Conservation (phyloP, 192 early-diverging fungal genomes). For the Coemansia sp. region DNA sequence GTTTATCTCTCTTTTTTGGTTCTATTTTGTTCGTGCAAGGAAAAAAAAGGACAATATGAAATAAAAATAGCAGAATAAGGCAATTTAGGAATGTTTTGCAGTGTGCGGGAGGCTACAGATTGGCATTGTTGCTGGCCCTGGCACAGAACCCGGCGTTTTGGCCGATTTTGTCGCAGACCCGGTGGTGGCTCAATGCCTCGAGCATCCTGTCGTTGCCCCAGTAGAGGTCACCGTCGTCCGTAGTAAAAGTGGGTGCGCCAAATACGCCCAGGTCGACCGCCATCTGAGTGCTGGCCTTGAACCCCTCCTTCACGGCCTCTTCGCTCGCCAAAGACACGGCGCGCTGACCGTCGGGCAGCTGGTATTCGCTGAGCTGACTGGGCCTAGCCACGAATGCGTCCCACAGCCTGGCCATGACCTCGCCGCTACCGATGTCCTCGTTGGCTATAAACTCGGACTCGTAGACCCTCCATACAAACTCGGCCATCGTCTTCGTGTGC, state of each 20-base stretch:
- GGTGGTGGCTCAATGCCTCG: conserved; percentile 39
- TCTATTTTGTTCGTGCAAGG: conserved; percentile 3
- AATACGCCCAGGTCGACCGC: conserved; percentile 49
- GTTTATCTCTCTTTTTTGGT: not conserved
- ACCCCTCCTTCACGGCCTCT: conserved; percentile 21
- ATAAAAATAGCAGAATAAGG: too few species aligned
- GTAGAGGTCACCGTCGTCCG: conserved; percentile 54
- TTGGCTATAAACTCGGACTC: conserved; percentile 35
- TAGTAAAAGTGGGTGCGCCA: conserved; percentile 56
- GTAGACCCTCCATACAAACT: conserved; percentile 45
- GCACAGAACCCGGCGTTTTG: conserved; percentile 27
- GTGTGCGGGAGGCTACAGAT: too few species aligned
- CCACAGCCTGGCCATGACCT: conserved; percentile 35
- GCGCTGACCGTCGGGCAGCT: conserved; percentile 16
- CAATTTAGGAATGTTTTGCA: too few species aligned
- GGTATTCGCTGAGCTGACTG: not conserved
- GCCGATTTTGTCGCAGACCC: conserved; percentile 19
- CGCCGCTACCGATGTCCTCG: conserved; percentile 30
- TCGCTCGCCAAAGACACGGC: conserved; percentile 27
- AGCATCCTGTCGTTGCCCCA: conserved; percentile 59
- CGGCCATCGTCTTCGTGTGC: conserved; percentile 22
- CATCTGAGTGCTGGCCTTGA: conserved; percentile 46
- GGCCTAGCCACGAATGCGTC: conserved; percentile 20
- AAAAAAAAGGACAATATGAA: too few species aligned
- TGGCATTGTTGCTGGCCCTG: conserved; percentile 17